Percentiles rank a stretch among this genome's conserved stretches.
Conservation (phyloP, 2,329 filamentous ascomycete species). For the Plectosphaerella plurivora region DNA sequence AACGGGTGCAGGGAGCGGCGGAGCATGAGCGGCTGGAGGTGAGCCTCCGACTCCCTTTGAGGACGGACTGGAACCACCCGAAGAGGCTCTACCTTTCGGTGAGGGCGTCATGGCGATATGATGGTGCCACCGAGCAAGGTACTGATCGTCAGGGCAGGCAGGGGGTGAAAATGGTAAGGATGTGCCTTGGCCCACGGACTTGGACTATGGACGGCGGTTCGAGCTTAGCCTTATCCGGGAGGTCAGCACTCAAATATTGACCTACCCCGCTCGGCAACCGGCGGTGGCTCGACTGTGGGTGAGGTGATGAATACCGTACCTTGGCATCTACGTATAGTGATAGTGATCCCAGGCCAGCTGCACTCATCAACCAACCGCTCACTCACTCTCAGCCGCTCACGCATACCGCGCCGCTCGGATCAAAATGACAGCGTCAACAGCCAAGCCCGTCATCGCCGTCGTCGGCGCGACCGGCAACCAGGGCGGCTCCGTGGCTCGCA, state of each 20-base stretch:
- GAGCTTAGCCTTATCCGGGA: no score
- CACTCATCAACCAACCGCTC: not conserved
- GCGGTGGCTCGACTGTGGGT: no score
- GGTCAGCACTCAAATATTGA: no score
- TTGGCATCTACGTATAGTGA: no score
- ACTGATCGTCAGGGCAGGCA: not conserved
- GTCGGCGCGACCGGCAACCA: slow-evolving; percentile 46
- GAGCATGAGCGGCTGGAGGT: not conserved
- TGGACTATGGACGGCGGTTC: no score
- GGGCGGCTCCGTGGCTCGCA: slow-evolving; percentile 46
- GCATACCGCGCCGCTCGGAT: not conserved
- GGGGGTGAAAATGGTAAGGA: not conserved
- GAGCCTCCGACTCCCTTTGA: not conserved
- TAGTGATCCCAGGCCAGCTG: not conserved
- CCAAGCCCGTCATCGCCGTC: slow-evolving; percentile 30
- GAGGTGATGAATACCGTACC: no score
- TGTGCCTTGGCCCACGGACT: not conserved
- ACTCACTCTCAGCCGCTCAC: not conserved
- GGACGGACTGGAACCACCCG: not conserved
- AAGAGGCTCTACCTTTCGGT: not conserved
- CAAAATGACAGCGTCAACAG: not conserved
- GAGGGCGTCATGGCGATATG: not conserved
- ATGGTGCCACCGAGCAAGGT: not conserved
- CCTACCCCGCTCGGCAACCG: no score
- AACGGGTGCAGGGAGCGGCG: slow-evolving; percentile 1